Percentiles rank a stretch among this genome's conserved stretches.
Evolutionary conservation across 2,329 filamentous ascomycete genomes (phyloP).

Genomic region (Talaromyces funiculosus): DNA sequence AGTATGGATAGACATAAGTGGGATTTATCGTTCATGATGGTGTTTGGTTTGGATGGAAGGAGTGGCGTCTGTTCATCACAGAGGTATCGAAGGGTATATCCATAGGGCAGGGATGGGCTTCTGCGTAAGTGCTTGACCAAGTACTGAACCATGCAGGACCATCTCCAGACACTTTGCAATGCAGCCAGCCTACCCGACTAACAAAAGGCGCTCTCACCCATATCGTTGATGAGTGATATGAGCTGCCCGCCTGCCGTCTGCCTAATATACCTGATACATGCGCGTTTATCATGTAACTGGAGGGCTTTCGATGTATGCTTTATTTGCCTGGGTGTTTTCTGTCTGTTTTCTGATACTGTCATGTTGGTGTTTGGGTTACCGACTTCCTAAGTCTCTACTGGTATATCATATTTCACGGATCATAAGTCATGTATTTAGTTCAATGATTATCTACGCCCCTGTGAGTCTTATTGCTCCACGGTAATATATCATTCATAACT

Average conservation of each 20-base stretch:
- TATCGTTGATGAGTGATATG: background rate
- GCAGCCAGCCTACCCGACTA: background rate
- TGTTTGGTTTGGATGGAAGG: background rate
- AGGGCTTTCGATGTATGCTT: background rate
- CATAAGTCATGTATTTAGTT: slow-evolving; percentile 7
- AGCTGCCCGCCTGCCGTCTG: background rate
- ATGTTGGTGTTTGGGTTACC: slow-evolving; percentile 8
- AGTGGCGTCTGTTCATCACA: background rate
- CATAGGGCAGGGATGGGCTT: background rate
- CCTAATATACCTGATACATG: background rate
- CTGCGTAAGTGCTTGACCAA: slow-evolving; percentile 1
- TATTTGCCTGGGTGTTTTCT: background rate
- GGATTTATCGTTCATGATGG: background rate
- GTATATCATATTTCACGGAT: slow-evolving; percentile 3
- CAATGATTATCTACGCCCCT: background rate
- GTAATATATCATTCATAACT: background rate
- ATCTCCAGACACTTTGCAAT: background rate
- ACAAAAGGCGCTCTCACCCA: background rate
- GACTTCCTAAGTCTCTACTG: background rate
- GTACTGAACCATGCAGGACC: background rate
- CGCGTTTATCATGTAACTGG: background rate
- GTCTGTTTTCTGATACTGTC: background rate
- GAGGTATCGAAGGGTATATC: background rate
- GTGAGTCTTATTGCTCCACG: background rate
- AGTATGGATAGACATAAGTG: background rate